These are phyloP conservation scores for Priceomyces haplophilus DNA, from an alignment of 805 yeast genomes.

Conservation along the genomic window DNA sequence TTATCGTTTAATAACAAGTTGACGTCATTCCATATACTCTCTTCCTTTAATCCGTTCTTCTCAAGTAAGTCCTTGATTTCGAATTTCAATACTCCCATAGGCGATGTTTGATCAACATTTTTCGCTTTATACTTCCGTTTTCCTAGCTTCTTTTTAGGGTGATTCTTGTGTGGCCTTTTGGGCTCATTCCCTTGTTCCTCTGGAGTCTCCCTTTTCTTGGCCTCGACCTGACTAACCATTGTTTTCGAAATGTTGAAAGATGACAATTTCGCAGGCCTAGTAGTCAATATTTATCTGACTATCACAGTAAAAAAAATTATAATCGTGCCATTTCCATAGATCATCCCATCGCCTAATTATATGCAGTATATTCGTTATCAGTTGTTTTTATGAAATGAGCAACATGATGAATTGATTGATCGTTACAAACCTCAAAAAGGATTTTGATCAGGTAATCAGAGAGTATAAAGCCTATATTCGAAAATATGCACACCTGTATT, in stretches of 20 bases:
- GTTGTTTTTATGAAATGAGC: no score
- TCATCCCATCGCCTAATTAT: not conserved
- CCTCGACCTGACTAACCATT: conserved; percentile 6
- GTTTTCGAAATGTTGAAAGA: no score
- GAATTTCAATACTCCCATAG: conserved; percentile 70
- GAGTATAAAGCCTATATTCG: no score
- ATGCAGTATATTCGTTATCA: not conserved
- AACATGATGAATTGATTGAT: no score
- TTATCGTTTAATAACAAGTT: conserved; percentile 59
- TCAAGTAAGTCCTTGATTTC: conserved; percentile 64
- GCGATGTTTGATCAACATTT: conserved; percentile 70
- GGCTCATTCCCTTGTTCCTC: not conserved
- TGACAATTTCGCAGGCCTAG: no score
- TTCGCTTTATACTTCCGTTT: conserved; percentile 58
- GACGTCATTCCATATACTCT: conserved; percentile 63
- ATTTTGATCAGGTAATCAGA: no score
- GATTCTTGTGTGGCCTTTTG: conserved; percentile 7
- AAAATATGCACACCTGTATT: not conserved
- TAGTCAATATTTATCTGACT: no score
- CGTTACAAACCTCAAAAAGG: no score
- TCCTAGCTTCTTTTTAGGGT: conserved; percentile 21
- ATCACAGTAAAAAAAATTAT: not conserved
- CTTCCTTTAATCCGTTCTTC: conserved; percentile 39
- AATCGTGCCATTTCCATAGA: no score
- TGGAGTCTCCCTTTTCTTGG: conserved; percentile 11